These are phyloP conservation scores for Chlamydomonas schloesseri DNA, from an alignment of 139 green algal species.

Conservation along the genomic window DNA sequence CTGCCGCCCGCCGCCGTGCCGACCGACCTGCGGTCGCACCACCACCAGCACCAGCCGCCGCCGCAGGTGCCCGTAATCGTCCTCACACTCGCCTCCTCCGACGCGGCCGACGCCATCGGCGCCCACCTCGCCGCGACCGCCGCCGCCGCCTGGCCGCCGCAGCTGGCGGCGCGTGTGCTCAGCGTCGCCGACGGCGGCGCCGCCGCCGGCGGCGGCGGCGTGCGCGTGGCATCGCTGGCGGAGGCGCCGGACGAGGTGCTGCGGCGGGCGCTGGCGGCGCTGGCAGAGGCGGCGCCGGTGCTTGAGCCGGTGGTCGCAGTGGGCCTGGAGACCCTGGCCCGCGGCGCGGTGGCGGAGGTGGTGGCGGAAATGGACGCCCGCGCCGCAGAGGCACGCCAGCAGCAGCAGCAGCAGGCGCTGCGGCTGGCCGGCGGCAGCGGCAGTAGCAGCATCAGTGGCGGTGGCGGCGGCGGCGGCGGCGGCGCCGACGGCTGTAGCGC, in stretches of 20 bases:
- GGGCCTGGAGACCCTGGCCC: slow-evolving; percentile 17
- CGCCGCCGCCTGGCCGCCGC: background rate
- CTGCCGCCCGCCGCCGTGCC: background rate
- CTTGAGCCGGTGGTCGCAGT: slow-evolving; percentile 10
- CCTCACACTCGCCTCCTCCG: slow-evolving; percentile 7
- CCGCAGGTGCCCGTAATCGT: background rate
- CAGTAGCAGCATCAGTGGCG: too few relatives aligned
- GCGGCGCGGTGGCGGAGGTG: slow-evolving; percentile 20
- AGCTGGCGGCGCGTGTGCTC: background rate
- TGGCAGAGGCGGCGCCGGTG: slow-evolving; percentile 5
- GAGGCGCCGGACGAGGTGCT: slow-evolving; percentile 23
- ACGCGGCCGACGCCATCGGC: slow-evolving; percentile 4
- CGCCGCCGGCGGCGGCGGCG: background rate
- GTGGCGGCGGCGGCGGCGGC: too few relatives aligned
- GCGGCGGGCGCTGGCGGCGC: slow-evolving; percentile 3
- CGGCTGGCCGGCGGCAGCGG: too few relatives aligned
- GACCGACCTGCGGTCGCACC: background rate
- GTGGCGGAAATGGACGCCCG: slow-evolving; percentile 1
- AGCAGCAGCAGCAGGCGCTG: too few relatives aligned
- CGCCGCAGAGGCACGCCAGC: background rate
- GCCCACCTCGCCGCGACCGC: slow-evolving; percentile 1
- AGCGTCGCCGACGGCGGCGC: background rate
- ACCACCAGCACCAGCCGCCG: background rate
- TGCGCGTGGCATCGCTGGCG: slow-evolving; percentile 13
- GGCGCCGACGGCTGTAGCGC: background rate